Evolutionary conservation across 305 asterid genomes (phyloP), one percentile per base, ranked within the genome.

Genomic region (Fraxinus floribunda): DNA sequence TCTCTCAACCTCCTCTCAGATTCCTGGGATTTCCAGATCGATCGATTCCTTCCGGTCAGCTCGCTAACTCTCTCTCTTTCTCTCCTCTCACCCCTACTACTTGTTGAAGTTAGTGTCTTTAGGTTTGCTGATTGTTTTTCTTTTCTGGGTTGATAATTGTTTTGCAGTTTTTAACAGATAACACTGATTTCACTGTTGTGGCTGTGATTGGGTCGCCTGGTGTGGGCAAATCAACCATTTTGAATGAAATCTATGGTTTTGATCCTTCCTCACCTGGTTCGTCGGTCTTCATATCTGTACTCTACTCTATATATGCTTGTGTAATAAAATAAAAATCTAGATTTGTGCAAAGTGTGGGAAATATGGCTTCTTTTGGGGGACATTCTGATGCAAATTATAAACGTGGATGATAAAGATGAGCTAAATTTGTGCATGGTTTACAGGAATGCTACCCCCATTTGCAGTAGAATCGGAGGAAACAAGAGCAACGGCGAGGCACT

Each of bases 121-220:
- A 52, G 9, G 80, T 74, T 24, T 16, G 16, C 81, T 80, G 79
- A 83, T 71, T 7, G 66, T 64, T 9, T 26, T 79, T 72, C 62
- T 41, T 55, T 20, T 5, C 44, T 9, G 79, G 13, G 62, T n/a
- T 82, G 49, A 82, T 44, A n/a, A 77, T 41, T 72, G 16, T 38
- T 34, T 76, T 83, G 92, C 93, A 95, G 98, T 94, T 94, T 92
- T 85, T 95, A 57, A 94, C 99, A 16, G 99, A 95, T 86, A 95
- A 94, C 87, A 92, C 98, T 1, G 99, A 95, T 57, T 95, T 95
- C 49, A 91, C 93, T 9, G 99, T 93, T 89, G 97, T 95, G 78
- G 98, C 98, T 57, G 94, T 95, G 34, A 95, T 95, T 83, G 99
- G 99, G 68, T 94, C 97, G 4, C 90, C 98, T 0, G 98, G 98